phyloP scores from a whole-genome alignment of 352 stramenopile genomes.

The Globisporangium acanthophoron region DNA sequence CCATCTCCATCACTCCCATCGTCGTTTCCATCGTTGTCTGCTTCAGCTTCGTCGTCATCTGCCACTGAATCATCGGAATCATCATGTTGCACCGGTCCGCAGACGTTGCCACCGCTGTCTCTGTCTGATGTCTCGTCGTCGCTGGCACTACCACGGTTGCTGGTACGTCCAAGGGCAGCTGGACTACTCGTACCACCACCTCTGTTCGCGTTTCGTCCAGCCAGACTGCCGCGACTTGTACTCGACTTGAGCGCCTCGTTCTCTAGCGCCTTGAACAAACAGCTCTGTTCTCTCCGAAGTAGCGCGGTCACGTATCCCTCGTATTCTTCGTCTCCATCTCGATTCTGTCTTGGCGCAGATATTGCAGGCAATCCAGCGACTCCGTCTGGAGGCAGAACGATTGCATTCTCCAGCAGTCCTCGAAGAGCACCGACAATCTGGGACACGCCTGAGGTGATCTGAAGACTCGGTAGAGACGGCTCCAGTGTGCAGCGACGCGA shows the following conservation, averaged over 20 bases:
- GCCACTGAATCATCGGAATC: constrained; percentile 9
- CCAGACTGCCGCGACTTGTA: background rate
- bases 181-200: background rate
- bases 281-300: constrained; percentile 21
- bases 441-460: background rate
- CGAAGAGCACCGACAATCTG: constrained; percentile 7
- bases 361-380: no score
- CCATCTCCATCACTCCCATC: constrained; percentile 36
- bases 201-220: background rate
- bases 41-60: constrained; percentile 7
- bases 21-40: constrained; percentile 28
- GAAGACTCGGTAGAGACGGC: background rate
- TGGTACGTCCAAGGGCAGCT: background rate
- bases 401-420: constrained; percentile 24
- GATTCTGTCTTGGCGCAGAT: background rate
- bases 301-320: constrained; percentile 26
- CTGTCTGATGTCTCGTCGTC: background rate
- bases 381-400: background rate
- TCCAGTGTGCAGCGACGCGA: background rate
- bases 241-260: background rate
- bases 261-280: constrained; percentile 22
- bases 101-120: background rate
- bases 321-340: constrained; percentile 29
- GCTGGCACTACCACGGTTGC: constrained; percentile 1
- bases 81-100: background rate